Evolutionary conservation across 306 rosid genomes (phyloP).

Genomic region (Biancaea sappan): DNA sequence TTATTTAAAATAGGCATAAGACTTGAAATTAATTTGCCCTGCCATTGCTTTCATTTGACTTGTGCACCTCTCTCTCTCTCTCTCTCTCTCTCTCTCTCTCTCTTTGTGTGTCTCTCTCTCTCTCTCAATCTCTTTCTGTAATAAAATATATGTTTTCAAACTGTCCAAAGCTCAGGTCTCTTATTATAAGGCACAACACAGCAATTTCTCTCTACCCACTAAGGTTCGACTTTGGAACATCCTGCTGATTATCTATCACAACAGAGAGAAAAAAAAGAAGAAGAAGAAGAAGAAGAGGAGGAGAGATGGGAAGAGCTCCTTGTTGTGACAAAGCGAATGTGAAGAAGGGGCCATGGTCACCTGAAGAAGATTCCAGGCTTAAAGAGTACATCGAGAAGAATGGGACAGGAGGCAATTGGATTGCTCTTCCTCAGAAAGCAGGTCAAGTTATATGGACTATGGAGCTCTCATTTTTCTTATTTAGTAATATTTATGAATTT

Average conservation of each 20-base stretch:
- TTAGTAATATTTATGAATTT: too few relatives aligned
- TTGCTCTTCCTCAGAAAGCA: conserved; percentile 96
- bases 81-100: conserved; percentile 20
- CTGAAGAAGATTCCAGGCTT: conserved; percentile 89
- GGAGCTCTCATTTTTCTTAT: background rate
- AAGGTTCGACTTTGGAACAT: conserved; percentile 48
- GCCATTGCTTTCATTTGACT: conserved; percentile 60
- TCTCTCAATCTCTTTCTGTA: conserved; percentile 23
- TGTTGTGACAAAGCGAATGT: conserved; percentile 98
- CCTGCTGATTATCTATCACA: conserved; percentile 10
- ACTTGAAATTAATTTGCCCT: conserved; percentile 25
- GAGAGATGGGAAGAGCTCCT: conserved; percentile 95
- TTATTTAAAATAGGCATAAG: background rate
- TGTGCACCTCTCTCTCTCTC: conserved; percentile 18
- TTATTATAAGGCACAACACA: conserved; percentile 33
- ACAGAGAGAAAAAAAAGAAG: conserved; percentile 14
- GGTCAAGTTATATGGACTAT: conserved; percentile 44
- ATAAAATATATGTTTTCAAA: conserved; percentile 31
- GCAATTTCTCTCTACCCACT: conserved; percentile 34
- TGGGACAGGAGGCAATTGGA: conserved; percentile 99
- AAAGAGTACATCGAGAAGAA: conserved; percentile 74
- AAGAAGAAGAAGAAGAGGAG: conserved; percentile 14
- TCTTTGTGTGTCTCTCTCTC: background rate
- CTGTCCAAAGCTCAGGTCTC: conserved; percentile 42
- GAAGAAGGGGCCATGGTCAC: conserved; percentile 99